These are phyloP conservation scores for Diplogelasinospora grovesii DNA, from an alignment of 495 filamentous ascomycete genomes.

Conservation along the genomic window DNA sequence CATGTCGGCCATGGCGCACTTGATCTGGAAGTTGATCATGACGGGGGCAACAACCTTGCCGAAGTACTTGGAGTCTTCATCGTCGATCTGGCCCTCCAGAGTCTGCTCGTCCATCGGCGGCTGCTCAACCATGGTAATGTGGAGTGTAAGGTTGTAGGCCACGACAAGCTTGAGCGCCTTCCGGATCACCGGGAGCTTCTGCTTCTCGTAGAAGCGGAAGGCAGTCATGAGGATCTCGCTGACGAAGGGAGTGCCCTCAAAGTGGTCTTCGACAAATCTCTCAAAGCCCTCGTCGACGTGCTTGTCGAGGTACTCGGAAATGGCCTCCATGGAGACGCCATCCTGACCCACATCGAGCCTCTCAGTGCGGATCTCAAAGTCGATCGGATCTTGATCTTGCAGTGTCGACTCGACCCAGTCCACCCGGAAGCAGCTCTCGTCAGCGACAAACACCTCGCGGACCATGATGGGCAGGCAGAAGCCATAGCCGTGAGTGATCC, in stretches of 20 bases:
- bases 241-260: conserved; percentile 86
- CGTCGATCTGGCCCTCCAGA: conserved; percentile 72
- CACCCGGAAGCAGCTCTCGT: conserved; percentile 84
- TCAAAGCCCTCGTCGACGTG: conserved; percentile 87
- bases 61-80: conserved; percentile 68
- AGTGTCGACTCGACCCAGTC: conserved; percentile 82
- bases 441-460: conserved; percentile 81
- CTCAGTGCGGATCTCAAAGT: conserved; percentile 79
- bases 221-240: conserved; percentile 92
- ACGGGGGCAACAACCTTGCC: conserved; percentile 87
- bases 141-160: conserved; percentile 85
- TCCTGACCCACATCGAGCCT: conserved; percentile 78
- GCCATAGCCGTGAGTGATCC: conserved; percentile 85
- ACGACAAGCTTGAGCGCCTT: conserved; percentile 88
- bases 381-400: conserved; percentile 55
- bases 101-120: conserved; percentile 71
- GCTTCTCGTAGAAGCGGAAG: conserved; percentile 79
- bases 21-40: conserved; percentile 98
- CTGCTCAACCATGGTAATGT: conserved; percentile 87
- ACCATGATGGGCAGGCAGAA: conserved; percentile 82
- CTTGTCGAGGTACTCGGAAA: conserved; percentile 85
- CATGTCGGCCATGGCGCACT: conserved; percentile 88
- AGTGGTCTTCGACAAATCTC: conserved; percentile 87
- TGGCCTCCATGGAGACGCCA: conserved; percentile 64
- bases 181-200: conserved; percentile 74